Conservation (phyloP, 257 asterid species). For the Petunia secreta region DNA sequence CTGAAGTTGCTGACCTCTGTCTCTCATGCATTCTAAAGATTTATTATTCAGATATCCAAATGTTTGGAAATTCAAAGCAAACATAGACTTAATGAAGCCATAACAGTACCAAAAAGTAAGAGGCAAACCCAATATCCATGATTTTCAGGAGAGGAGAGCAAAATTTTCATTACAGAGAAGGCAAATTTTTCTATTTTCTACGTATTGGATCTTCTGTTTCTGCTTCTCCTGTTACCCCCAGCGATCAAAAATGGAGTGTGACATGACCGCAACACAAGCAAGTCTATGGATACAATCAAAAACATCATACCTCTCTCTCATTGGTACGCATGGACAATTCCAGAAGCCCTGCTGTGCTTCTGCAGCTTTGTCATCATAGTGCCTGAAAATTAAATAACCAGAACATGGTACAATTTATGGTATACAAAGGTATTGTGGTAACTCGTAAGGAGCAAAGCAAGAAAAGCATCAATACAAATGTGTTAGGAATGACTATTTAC, state of each 20-base stretch:
- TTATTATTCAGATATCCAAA: neutral
- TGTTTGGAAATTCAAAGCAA: neutral
- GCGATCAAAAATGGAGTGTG: neutral
- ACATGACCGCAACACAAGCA: neutral
- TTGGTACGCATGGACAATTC: slow-evolving; percentile 94
- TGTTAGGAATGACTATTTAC: slow-evolving; percentile 37
- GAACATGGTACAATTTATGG: neutral
- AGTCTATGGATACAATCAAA: neutral
- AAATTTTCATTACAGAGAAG: slow-evolving; percentile 1
- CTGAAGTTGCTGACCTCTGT: neutral
- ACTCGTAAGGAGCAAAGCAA: neutral
- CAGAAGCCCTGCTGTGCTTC: slow-evolving; percentile 98
- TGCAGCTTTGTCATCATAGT: slow-evolving; percentile 91
- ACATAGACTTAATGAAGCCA: neutral
- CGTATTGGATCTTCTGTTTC: neutral
- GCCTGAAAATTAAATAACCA: slow-evolving; percentile 40
- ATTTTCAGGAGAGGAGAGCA: neutral
- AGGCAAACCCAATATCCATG: neutral
- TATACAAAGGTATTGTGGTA: neutral
- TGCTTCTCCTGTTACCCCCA: neutral
- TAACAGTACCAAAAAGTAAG: neutral
- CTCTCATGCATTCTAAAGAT: neutral
- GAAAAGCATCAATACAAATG: neutral
- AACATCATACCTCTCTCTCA: slow-evolving; percentile 54
- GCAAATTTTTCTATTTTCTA: neutral